Percentiles rank a stretch among this genome's conserved stretches.
phyloP scores from a whole-genome alignment of 2,329 filamentous ascomycete species.

The Paracorniculantispora psalliotae region DNA sequence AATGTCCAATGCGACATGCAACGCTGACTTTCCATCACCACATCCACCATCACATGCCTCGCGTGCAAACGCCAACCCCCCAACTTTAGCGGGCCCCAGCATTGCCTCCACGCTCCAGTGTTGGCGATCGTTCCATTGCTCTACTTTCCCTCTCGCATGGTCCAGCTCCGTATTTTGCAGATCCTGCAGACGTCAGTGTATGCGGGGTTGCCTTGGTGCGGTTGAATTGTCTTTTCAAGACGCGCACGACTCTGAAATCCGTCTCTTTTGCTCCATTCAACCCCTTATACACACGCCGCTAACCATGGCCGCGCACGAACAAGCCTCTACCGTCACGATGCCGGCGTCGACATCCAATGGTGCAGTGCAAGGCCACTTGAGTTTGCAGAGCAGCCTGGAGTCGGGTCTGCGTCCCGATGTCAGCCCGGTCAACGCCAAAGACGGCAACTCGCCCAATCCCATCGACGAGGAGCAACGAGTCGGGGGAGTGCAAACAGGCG shows the following conservation, averaged over 20 bases:
- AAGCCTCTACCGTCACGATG: background rate
- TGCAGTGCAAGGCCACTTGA: background rate
- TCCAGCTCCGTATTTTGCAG: background rate
- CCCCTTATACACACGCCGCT: background rate
- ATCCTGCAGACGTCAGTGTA: background rate
- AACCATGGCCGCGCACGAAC: background rate
- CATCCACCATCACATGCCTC: background rate
- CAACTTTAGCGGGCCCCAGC: slow-evolving; percentile 5
- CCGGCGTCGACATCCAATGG: background rate
- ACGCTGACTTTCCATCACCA: too few relatives aligned
- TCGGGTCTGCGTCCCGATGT: background rate
- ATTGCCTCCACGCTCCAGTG: background rate
- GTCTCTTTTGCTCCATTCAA: background rate
- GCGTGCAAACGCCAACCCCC: slow-evolving; percentile 6
- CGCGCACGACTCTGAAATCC: background rate
- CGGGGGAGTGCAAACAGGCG: background rate
- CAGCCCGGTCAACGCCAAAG: background rate
- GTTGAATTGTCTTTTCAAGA: background rate
- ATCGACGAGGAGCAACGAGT: background rate
- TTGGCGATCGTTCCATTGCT: background rate
- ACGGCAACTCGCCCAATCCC: background rate
- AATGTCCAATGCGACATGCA: too few relatives aligned
- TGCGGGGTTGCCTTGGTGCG: background rate
- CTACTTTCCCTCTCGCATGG: background rate
- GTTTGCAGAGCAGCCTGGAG: background rate